These are phyloP conservation scores for Penicillium canescens DNA, from an alignment of 495 filamentous ascomycete genomes.

Conservation along the genomic window DNA sequence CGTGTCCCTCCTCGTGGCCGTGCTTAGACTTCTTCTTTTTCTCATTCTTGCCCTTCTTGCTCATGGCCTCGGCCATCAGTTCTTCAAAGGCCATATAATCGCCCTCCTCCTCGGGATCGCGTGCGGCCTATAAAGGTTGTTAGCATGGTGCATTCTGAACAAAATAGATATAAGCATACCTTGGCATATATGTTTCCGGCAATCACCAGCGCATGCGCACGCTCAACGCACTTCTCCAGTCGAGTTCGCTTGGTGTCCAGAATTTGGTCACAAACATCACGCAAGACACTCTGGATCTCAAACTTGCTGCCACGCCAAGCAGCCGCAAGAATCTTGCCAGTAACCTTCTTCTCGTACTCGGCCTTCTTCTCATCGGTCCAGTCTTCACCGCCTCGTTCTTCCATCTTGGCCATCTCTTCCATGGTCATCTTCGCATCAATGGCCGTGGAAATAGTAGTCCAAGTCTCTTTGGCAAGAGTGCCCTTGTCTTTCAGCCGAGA, in stretches of 20 bases:
- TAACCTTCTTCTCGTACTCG: constrained; percentile 94
- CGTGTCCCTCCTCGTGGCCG: constrained; percentile 12
- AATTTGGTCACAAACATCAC: constrained; percentile 79
- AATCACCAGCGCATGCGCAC: constrained; percentile 84
- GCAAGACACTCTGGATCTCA: constrained; percentile 94
- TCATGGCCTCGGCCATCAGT: constrained; percentile 92
- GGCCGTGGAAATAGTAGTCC: constrained; percentile 95
- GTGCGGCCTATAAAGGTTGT: constrained; percentile 63
- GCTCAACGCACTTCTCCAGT: constrained; percentile 81
- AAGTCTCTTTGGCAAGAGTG: constrained; percentile 93
- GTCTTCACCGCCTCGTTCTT: constrained; percentile 93
- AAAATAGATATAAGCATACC: constrained; percentile 49
- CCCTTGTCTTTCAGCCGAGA: constrained; percentile 95
- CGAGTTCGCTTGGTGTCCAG: constrained; percentile 78
- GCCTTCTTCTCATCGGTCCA: constrained; percentile 98
- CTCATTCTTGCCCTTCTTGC: constrained; percentile 84
- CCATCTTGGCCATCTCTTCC: constrained; percentile 97
- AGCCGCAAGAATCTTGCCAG: constrained; percentile 97
- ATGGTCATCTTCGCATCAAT: constrained; percentile 98
- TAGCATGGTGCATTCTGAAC: neutral
- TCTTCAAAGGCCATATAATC: constrained; percentile 99
- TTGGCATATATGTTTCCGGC: constrained; percentile 85
- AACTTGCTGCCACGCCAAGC: constrained; percentile 97
- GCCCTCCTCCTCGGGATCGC: constrained; percentile 94
- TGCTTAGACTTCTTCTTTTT: constrained; percentile 57